A percentile compares a stretch with the other conserved stretches of the same genome.
phyloP scores from a whole-genome alignment of 495 filamentous ascomycete species.

The Oidiodendron maius region DNA sequence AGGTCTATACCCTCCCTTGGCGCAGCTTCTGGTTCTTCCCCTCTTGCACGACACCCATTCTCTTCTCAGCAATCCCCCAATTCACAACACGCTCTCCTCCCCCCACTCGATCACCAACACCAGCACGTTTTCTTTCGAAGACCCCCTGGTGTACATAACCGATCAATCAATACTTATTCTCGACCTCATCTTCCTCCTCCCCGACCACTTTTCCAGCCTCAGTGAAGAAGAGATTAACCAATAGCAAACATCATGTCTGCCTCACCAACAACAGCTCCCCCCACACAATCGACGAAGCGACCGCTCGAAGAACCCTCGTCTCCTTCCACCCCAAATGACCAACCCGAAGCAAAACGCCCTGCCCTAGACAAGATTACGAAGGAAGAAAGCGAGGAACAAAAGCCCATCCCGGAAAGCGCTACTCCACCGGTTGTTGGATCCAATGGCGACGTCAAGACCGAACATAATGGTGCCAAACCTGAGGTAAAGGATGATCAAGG shows the following conservation, averaged over 20 bases:
- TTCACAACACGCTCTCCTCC: constrained; percentile 21
- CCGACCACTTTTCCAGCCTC: constrained; percentile 26
- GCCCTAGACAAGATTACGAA: constrained; percentile 88
- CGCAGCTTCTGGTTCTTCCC: constrained; percentile 19
- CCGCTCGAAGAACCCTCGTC: constrained; percentile 96
- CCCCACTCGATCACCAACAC: constrained; percentile 44
- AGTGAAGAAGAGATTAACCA: constrained; percentile 32
- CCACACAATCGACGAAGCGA: constrained; percentile 67
- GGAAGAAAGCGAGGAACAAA: constrained; percentile 33
- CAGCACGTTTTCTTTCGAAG: constrained; percentile 89
- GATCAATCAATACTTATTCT: constrained; percentile 48
- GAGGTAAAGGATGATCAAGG: constrained; percentile 55
- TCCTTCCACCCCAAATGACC: constrained; percentile 81
- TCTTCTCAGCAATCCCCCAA: constrained; percentile 16
- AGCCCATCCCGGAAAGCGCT: constrained; percentile 29
- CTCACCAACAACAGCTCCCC: constrained; percentile 40
- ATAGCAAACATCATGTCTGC: constrained; percentile 45
- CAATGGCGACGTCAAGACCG: constrained; percentile 26
- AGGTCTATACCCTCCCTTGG: constrained; percentile 19
- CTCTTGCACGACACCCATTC: constrained; percentile 15
- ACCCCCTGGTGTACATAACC: constrained; percentile 79
- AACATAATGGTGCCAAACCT: constrained; percentile 45
- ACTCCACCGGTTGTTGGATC: constrained; percentile 29
- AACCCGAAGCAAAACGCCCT: constrained; percentile 94
- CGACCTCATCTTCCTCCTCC: constrained; percentile 27